These are phyloP conservation scores for Aureobasidium melanogenum DNA, from an alignment of 2,329 filamentous ascomycete genomes.

Conservation along the genomic window DNA sequence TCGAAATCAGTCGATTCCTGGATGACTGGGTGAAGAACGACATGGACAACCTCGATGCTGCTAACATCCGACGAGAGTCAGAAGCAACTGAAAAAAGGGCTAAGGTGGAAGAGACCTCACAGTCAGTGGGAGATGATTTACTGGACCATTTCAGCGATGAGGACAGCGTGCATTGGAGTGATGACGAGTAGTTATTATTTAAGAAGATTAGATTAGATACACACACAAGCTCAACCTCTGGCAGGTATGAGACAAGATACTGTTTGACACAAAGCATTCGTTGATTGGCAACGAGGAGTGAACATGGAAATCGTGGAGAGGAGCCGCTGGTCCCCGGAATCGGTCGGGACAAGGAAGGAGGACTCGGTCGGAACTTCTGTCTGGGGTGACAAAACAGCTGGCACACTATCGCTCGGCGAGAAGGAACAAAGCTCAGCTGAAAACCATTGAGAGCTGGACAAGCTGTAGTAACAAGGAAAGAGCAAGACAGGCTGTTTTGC, in stretches of 20 bases:
- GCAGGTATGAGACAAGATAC: background rate
- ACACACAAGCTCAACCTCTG: background rate
- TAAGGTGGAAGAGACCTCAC: background rate
- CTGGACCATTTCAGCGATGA: constrained; percentile 9
- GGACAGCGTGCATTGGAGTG: constrained; percentile 7
- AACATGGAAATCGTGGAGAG: constrained; percentile 1
- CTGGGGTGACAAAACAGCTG: constrained; percentile 7
- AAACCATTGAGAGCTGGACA: background rate
- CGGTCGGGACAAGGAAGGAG: background rate
- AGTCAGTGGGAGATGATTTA: background rate
- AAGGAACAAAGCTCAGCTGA: background rate
- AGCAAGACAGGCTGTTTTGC: background rate
- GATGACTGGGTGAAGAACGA: background rate
- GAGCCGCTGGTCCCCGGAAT: background rate
- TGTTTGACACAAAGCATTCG: background rate
- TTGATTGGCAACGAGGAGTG: background rate
- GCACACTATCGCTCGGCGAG: background rate
- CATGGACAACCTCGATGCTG: constrained; percentile 4
- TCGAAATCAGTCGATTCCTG: background rate
- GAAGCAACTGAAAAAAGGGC: background rate
- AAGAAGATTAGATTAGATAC: background rate
- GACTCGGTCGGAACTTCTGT: constrained; percentile 8
- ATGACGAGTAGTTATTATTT: background rate
- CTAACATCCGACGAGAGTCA: background rate
- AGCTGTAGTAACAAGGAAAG: background rate